Conservation (phyloP, 164 flowering plant genomes). For the Platanus orientalis region DNA sequence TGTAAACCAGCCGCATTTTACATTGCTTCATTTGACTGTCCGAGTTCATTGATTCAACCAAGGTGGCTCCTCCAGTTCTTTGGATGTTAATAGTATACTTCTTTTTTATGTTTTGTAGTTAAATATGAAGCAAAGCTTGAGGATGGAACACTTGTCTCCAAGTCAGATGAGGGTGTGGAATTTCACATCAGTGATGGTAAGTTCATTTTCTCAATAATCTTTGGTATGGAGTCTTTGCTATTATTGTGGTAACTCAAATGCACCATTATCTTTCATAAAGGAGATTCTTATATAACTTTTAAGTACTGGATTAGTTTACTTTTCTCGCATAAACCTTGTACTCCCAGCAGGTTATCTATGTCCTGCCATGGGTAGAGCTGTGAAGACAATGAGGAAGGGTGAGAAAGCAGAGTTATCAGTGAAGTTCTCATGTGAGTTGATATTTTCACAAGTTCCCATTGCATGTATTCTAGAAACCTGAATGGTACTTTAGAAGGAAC, state of each 20-base stretch:
- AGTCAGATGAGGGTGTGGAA: constrained; percentile 41
- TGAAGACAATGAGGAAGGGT: constrained; percentile 61
- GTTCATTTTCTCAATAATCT: neutral
- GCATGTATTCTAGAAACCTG: too few relatives aligned
- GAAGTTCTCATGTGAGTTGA: constrained; percentile 46
- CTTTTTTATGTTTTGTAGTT: constrained; percentile 25
- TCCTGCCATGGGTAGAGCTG: constrained; percentile 52
- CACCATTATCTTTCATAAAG: too few relatives aligned
- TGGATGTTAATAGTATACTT: neutral
- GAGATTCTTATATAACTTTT: too few relatives aligned
- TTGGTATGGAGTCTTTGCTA: too few relatives aligned
- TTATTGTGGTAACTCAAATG: too few relatives aligned
- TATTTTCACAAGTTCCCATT: too few relatives aligned
- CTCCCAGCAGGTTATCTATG: constrained; percentile 32
- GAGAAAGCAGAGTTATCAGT: constrained; percentile 53
- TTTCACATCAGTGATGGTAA: constrained; percentile 44
- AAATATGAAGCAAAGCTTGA: constrained; percentile 46
- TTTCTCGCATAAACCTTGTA: neutral
- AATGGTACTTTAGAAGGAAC: too few relatives aligned
- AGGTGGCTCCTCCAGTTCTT: neutral
- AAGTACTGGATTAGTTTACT: neutral
- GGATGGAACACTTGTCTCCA: constrained; percentile 35
- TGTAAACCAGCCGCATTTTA: too few relatives aligned
- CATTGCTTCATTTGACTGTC: too few relatives aligned
- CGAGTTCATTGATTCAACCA: neutral